Conservation (phyloP, 2,329 filamentous ascomycete genomes). For the Fonsecaea nubica region DNA sequence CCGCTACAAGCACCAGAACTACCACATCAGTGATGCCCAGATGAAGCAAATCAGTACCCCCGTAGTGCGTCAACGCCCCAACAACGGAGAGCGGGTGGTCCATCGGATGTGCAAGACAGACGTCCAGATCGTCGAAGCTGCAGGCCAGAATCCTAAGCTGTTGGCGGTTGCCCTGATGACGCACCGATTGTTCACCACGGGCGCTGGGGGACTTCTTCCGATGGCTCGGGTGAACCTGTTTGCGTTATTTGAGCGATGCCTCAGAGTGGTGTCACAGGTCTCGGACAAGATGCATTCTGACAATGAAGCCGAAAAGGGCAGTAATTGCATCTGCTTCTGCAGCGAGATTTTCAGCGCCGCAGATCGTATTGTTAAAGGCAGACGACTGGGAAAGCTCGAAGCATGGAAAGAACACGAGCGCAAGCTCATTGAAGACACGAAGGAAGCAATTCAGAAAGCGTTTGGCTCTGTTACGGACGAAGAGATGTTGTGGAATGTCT, state of each 20-base stretch:
- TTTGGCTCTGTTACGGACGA: constrained; percentile 23
- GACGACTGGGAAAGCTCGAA: constrained; percentile 30
- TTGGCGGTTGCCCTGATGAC: constrained; percentile 1
- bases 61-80: background rate
- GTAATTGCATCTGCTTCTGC: constrained; percentile 42
- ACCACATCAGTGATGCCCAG: constrained; percentile 33
- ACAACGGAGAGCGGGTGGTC: background rate
- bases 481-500: constrained; percentile 31
- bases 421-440: constrained; percentile 30
- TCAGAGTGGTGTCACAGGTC: constrained; percentile 38
- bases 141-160: constrained; percentile 6
- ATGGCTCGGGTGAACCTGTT: constrained; percentile 41
- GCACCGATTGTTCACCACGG: background rate
- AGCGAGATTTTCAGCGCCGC: constrained; percentile 38
- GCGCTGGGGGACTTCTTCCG: constrained; percentile 23
- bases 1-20: constrained; percentile 40
- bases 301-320: constrained; percentile 29
- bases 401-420: constrained; percentile 38
- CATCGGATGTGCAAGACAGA: background rate
- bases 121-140: background rate
- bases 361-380: constrained; percentile 37
- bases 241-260: constrained; percentile 39
- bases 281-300: constrained; percentile 40
- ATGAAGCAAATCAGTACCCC: constrained; percentile 17
- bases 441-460: constrained; percentile 26